Conservation (phyloP, 805 yeast species). For the Torulaspora gathmanii region DNA sequence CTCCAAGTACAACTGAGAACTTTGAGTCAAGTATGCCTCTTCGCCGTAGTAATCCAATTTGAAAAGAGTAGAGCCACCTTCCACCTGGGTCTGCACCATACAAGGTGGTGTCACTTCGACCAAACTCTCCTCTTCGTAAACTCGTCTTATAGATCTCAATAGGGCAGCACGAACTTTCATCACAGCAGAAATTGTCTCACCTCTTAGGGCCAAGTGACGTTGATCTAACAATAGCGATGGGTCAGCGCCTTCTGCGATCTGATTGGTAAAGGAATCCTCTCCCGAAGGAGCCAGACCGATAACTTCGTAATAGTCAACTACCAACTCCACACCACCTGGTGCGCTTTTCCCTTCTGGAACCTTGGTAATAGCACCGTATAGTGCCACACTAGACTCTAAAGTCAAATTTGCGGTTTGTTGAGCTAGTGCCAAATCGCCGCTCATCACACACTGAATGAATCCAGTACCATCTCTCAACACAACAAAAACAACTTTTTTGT, state of each 20-base stretch:
- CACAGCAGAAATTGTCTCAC: constrained; percentile 87
- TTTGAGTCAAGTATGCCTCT: constrained; percentile 93
- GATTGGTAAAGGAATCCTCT: constrained; percentile 91
- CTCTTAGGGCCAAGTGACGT: constrained; percentile 94
- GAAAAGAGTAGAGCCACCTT: constrained; percentile 97
- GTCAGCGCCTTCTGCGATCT: constrained; percentile 88
- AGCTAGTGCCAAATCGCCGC: constrained; percentile 91
- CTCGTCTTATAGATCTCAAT: constrained; percentile 67
- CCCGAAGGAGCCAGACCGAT: constrained; percentile 95
- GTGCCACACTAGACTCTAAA: constrained; percentile 74
- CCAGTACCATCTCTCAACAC: constrained; percentile 96
- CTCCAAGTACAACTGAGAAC: constrained; percentile 94
- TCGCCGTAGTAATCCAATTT: constrained; percentile 92
- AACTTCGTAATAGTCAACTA: constrained; percentile 83
- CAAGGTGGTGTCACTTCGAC: constrained; percentile 98
- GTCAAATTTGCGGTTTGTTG: constrained; percentile 80
- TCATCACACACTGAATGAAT: constrained; percentile 75
- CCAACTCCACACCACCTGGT: constrained; percentile 94
- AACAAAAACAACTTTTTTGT: constrained; percentile 86
- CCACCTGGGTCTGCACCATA: constrained; percentile 99
- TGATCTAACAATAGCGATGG: constrained; percentile 89
- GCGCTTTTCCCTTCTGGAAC: constrained; percentile 96
- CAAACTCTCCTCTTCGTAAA: constrained; percentile 66
- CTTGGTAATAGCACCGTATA: constrained; percentile 75
- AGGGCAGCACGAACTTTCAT: constrained; percentile 91